Base-by-base conservation (phyloP, 768 basidiomycete species). In the Cystoderma amianthinum region DNA sequence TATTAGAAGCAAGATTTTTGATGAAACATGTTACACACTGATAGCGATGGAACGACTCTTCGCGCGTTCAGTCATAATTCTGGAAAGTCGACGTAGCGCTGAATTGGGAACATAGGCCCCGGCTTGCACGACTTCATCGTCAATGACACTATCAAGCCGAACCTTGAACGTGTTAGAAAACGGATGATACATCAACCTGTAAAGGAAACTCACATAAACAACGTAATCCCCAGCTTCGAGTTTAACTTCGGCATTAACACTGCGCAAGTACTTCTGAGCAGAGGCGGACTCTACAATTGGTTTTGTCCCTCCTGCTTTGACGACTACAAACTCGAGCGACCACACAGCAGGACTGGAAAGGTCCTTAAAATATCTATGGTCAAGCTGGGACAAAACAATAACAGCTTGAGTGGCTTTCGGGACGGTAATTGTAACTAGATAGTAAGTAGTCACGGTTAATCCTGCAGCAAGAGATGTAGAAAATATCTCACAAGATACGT, bases 341-440 rank as follows among this genome's bases (percentile, higher is more conserved):
- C 72, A 77, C 19, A 49, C 48, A 12, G 65, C 64, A 25, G 54
- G 61, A 4, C 70, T 69, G 0, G 69, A 51, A 28, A 78, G 59
- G 35, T 73, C 73, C 17, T 57, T 54, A 55, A 70, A 78, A 53
- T 71, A 78, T 4, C 75, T 62, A 4, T 56, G 49, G 44, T 78
- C 75, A 19, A 72, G 47, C 47, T 75, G 74, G 10, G 74, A 72
- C 24, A 78, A 65, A 20, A 76, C 74, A 33, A 78, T 63, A n/a
- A 77, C 61, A 11, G 72, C 55, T 16, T 58, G 57, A 0, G 74
- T 62, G 0, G 58, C 50, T 4, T 60, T 54, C 2, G 68, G 56
- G 13, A 77, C 48, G 2, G 64, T 57, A 48, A 78, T 68, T 0
- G 67, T 70, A 51, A 72, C 76, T 78, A 25, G 2, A 38, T 24